Evolutionary conservation across 2,329 filamentous ascomycete genomes (phyloP), one percentile per base, ranked within the genome.

Genomic region (Fusarium buharicum): DNA sequence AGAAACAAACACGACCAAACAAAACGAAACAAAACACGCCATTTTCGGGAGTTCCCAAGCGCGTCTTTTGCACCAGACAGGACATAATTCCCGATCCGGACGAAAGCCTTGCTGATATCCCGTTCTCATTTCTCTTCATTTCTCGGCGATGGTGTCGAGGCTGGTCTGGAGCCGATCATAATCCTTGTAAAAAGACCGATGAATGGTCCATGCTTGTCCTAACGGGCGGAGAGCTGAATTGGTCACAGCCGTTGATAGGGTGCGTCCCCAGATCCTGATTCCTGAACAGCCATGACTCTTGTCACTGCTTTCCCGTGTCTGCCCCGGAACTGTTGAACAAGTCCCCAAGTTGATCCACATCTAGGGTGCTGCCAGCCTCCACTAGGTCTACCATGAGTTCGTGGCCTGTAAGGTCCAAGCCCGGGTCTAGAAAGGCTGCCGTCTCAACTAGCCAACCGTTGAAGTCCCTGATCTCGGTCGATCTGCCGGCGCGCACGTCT

Each of bases 391-490:
- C 72, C 30, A 85, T 64, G 49, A 65, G 74, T 61, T 73, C 71
- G 67, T 85, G 78, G 7, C 71, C 72, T 27, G 72, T 66, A 43
- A 80, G 69, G 46, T 76, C 71, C 11, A 78, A 49, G 16, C 66
- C 69, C 16, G 64, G 56, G 34, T 71, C 71, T 4, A 83, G 72
- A 27, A 77, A 76, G 16, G 62, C 69, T 6, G 78, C 81, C 66
- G 74, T 82, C 34, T 82, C 80, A 30, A 82, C 74, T 16, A 87
- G 73, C 79, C 83, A 87, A 49, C 86, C 86, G 67, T 87, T 88
- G 65, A 88, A 82, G 62, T 86, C 84, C 45, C 76, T 71, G 38
- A 88, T 79, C 70, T 87, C 85, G 6, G 85, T 87, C 52, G 71
- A 67, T 67, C 80, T 81, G 14, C 82, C 81, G 7, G 80, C 79